A percentile compares a stretch with the other conserved stretches of the same genome.
Conservation (phyloP, 495 filamentous ascomycete species). For the Polyplosphaeria fusca region DNA sequence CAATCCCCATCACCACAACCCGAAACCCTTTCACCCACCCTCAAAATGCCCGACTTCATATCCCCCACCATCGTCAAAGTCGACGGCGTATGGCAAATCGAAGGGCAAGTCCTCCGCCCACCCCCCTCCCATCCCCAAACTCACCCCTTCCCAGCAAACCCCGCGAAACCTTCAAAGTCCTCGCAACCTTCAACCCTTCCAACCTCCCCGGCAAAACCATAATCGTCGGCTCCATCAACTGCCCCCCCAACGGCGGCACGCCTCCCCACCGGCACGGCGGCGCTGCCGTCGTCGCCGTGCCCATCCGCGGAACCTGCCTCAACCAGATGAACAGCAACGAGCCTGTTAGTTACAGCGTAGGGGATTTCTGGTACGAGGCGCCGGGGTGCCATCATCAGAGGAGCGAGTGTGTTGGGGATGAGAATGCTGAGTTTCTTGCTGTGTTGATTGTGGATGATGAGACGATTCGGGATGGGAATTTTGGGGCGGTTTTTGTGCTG, state of each 20-base stretch:
- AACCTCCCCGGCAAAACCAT: conserved; percentile 42
- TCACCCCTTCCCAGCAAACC: conserved; percentile 28
- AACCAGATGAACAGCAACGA: conserved; percentile 49
- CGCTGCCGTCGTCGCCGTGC: conserved; percentile 39
- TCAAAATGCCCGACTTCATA: background rate
- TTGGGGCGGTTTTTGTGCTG: conserved; percentile 9
- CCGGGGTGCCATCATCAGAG: conserved; percentile 48
- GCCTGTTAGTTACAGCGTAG: conserved; percentile 32
- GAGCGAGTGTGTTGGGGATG: conserved; percentile 43
- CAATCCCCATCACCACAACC: too few species aligned
- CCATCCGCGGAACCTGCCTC: conserved; percentile 38
- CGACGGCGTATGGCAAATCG: conserved; percentile 15
- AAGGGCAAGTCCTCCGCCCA: background rate
- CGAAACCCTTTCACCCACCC: too few species aligned
- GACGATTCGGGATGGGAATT: background rate
- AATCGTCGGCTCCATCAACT: conserved; percentile 39
- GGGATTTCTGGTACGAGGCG: conserved; percentile 45
- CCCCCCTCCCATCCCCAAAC: background rate
- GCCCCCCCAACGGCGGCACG: conserved; percentile 44
- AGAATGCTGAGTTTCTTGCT: conserved; percentile 37
- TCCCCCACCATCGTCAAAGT: conserved; percentile 14
- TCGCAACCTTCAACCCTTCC: conserved; percentile 38
- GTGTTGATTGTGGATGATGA: conserved; percentile 40
- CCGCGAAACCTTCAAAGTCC: conserved; percentile 34
- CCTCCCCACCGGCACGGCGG: conserved; percentile 47